phyloP scores from a whole-genome alignment of 176 grass and related monocot species.

The Leersia perrieri region DNA sequence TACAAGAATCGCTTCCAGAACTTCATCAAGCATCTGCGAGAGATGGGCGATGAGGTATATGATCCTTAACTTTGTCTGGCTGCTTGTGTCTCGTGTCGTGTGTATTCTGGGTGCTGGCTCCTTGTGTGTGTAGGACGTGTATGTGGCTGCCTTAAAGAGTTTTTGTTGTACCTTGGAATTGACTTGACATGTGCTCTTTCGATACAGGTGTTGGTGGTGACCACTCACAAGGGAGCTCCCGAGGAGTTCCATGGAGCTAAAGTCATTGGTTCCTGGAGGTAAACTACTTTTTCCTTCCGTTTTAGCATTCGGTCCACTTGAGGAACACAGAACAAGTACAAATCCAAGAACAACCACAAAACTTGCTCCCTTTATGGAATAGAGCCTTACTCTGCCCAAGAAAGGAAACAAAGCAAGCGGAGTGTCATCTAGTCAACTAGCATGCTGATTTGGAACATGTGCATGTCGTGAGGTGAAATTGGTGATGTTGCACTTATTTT shows the following conservation, averaged over 20 bases:
- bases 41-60: slow-evolving; percentile 91
- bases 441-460: not conserved
- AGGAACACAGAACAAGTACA: not conserved
- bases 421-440: not conserved
- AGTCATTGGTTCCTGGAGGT: slow-evolving; percentile 95
- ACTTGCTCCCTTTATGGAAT: not conserved
- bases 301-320: not conserved
- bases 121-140: not conserved
- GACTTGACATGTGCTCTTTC: slow-evolving; percentile 11
- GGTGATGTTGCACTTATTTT: not conserved
- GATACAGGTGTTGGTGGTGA: slow-evolving; percentile 85
- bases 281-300: not conserved
- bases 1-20: slow-evolving; percentile 98
- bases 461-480: not conserved
- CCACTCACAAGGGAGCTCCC: slow-evolving; percentile 89
- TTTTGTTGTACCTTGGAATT: slow-evolving; percentile 12
- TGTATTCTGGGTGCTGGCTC: not conserved
- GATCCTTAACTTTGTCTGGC: not conserved
- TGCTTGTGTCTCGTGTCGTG: not conserved
- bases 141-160: not conserved
- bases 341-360: not conserved
- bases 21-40: slow-evolving; percentile 95
- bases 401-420: not conserved
- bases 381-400: not conserved
- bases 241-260: slow-evolving; percentile 94